Evolutionary conservation across 148 eudicot species (phyloP), one percentile per base, ranked within the genome.

Genomic region (Beta vulgaris): DNA sequence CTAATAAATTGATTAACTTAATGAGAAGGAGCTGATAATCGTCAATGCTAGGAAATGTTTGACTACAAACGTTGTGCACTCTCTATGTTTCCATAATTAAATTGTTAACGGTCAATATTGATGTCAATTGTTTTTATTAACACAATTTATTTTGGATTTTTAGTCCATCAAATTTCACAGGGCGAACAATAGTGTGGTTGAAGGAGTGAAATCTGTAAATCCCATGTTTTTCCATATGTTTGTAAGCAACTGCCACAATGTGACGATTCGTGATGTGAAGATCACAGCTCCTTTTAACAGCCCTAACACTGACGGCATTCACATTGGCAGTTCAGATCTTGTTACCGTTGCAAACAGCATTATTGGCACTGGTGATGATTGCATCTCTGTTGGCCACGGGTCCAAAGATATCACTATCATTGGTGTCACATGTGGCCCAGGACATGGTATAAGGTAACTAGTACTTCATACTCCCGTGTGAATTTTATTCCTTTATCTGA

Each of bases 401-500:
- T 62, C 83, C 8, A 57, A 6, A 21, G 43, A 85, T 57, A 73
- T 89, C 64, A 58, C 62, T 28, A 76, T 89, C 6, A 70, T 66
- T 2, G 76, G 86, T 4, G 70, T 89, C 18, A 66, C 75, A 3
- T 89, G 93, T n/a, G 90, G 88, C 39, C 88, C 87, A 0, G 93
- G 93, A 19, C 88, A 89, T 55, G 93, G 90, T 39, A 84, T 89
- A 63, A 88, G 92, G 92, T 86, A 76, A 40, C n/a, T n/a, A n/a
- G n/a, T n/a, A n/a, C n/a, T n/a, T n/a, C n/a, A n/a, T n/a, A n/a
- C n/a, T n/a, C n/a, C n/a, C n/a, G n/a, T n/a, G n/a, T n/a, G n/a
- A n/a, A n/a, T n/a, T n/a, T n/a, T n/a, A n/a, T n/a, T n/a, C n/a
- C n/a, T n/a, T n/a, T n/a, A n/a, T n/a, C n/a, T n/a, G n/a, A n/a